A percentile compares a stretch with the other conserved stretches of the same genome.
Evolutionary conservation across 768 basidiomycete species (phyloP).

Genomic region (Agrocybe praecox): DNA sequence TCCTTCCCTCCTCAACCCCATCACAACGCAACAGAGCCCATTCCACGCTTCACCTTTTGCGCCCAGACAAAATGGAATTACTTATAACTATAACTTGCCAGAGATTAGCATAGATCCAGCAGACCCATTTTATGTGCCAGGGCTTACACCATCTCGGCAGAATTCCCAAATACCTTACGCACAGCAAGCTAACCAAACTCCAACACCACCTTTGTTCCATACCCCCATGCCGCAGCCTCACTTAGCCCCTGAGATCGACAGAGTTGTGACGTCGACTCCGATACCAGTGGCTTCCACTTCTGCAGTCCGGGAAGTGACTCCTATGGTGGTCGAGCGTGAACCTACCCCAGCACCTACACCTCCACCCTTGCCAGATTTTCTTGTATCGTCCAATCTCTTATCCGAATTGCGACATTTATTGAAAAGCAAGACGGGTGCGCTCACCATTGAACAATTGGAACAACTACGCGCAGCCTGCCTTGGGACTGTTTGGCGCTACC

Average conservation of each 20-base stretch:
- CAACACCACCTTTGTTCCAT: background rate
- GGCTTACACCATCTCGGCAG: slow-evolving; percentile 2
- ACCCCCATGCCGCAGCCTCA: background rate
- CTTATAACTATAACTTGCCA: slow-evolving; percentile 12
- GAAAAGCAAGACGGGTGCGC: slow-evolving; percentile 49
- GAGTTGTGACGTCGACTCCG: slow-evolving; percentile 4
- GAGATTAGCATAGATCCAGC: slow-evolving; percentile 10
- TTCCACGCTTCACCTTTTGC: slow-evolving; percentile 26
- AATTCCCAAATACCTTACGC: background rate
- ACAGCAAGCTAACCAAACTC: background rate
- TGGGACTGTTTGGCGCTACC: slow-evolving; percentile 78
- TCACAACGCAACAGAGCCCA: slow-evolving; percentile 37
- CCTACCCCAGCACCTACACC: slow-evolving; percentile 45
- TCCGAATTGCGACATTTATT: slow-evolving; percentile 51
- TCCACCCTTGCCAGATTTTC: slow-evolving; percentile 77
- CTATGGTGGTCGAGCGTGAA: slow-evolving; percentile 58
- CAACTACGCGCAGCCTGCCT: slow-evolving; percentile 88
- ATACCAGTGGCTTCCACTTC: slow-evolving; percentile 14
- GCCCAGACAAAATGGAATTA: slow-evolving; percentile 6
- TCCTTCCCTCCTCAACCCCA: slow-evolving; percentile 55
- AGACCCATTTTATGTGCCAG: slow-evolving; percentile 14
- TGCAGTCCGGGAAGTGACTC: slow-evolving; percentile 26
- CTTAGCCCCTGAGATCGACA: background rate
- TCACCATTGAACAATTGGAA: slow-evolving; percentile 90
- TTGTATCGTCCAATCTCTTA: slow-evolving; percentile 56